Base-by-base conservation (phyloP, 2,329 filamentous ascomycete species). In the Microsporum ferrugineum region DNA sequence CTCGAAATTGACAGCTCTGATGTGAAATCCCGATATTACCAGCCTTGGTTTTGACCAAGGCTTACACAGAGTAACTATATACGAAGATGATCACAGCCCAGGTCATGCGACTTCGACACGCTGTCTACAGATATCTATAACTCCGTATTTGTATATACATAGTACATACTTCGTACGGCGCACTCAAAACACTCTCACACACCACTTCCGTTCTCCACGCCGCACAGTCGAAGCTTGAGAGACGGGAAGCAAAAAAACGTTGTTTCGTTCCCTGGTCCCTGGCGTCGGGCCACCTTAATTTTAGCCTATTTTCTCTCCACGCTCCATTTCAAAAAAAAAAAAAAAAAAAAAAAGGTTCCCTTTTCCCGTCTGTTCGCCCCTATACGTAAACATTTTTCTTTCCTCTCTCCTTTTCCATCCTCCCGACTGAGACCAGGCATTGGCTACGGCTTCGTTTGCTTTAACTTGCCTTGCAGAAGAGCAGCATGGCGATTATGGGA, bases 241-340 rank as follows among this genome's bases (percentile, higher is more conserved):
- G 34, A 33, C 34, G 55, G 38, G 55, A 57, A 57, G 38, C 17
- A 23, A 23, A 23, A 23, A 38, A 57, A 57, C 34, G 55, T 57
- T 57, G 55, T 57, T 57, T 57, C 33, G 55, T 57, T 57, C 34
- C 55, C 55, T 57, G 31, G 55, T 57, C 55, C 55, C 38, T 57
- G 55, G 55, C 31, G 55, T 23, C 33, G 55, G 55, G 23, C 14
- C 55, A 57, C 55, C 55, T 57, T 57, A 57, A 39, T 39, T 53
- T 53, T 43, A 53, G 49, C 27, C 49, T 23, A 53, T 33, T 27
- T 53, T 23, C 12, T 53, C 39, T 53, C 49, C 31, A 53, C 7
- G 4, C 10, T 14, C 39, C 12, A 43, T 7, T 14, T 14, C 39
- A 5, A 14, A 43, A 43, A 14, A 14, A 12, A 4, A n/a, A n/a